Base-by-base conservation (phyloP, 2,329 filamentous ascomycete genomes). In the Sporothrix brasiliensis region DNA sequence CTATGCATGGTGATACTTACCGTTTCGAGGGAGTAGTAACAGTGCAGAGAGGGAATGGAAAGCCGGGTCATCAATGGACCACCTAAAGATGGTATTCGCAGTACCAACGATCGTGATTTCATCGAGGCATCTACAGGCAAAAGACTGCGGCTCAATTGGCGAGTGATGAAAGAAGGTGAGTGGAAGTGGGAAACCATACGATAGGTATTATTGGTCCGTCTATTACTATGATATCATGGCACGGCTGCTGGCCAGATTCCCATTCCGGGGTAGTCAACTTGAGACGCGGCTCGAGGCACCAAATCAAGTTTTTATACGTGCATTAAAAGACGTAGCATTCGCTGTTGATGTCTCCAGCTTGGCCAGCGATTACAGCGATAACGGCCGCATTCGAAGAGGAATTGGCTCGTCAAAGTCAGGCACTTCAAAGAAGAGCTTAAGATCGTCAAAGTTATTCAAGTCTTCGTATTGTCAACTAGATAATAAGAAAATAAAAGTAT, bases 201-300 rank as follows among this genome's bases (percentile, higher is more conserved):
- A 19, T 21, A n/a, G 30, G 2, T 27, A 53, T 60, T 14, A n/a
- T 11, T 11, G 34, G 19, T n/a, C 14, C 6, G 41, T 9, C 41
- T 39, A 60, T 60, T 60, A 41, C 41, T 41, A 60, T 60, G 56
- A 60, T 60, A 60, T 60, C 56, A 60, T 60, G 34, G 2, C 19
- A 19, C 34, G 16, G 13, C 14, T 39, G 30, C 56, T 41, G 56
- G 30, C 21, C 16, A 13, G 30, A 39, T 41, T 41, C 56, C 56
- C 30, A 60, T 5, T 41, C 56, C 30, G 21, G 30, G 56, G 30
- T 60, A 41, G 56, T 60, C 56, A 60, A 60, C 56, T 21, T 60
- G 30, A 60, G 41, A 60, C 56, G 56, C 56, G 30, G 56, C 19
- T 19, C 30, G 30, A 19, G 2, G 24, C 34, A 41, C 39, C 30